Base-by-base conservation (phyloP, 1,139 yeast genomes). In the Meyerozyma guilliermondii region DNA sequence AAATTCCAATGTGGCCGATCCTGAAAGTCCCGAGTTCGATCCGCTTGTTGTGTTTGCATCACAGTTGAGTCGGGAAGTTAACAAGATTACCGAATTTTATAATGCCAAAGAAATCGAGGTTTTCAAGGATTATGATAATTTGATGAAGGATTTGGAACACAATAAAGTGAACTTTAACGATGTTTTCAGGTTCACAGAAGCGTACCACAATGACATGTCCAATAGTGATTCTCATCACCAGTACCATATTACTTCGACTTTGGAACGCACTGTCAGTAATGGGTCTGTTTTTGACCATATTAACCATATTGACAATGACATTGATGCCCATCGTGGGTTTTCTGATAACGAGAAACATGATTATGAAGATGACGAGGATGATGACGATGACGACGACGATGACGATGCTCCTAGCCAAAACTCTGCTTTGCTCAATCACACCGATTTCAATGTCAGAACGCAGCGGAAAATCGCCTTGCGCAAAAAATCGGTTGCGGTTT, bases 391-490 rank as follows among this genome's bases (percentile, higher is more conserved):
- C 8, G 73, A 68, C 20, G 72, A 65, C 20, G 76, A 74, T 14
- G 74, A 72, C 24, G 68, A 52, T 42, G 59, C 50, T 39, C 59
- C 53, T 46, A 60, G 53, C 48, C 67, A 52, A 41, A 63, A 69
- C 47, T 59, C 74, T 41, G 71, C 64, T 42, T 74, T 65, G 65
- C 60, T 70, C 41, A 53, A 67, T 43, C 78, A 74, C 36, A 66
- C 65, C 31, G 78, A 75, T 52, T 75, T 76, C 53, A 68, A 72
- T 43, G 62, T 73, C 28, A 70, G 59, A 50, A 56, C 71, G 54
- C 88, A 83, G 51, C 63, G 74, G 53, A 75, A 76, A 51, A 78
- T 86, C 46, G 81, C 88, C 7, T 71, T 87, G 52, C 84, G 82
- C 60, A 82, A 83, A 58, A 72, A 88, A 44, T 63, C 84, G 4